These are phyloP conservation scores for Garcia nutans DNA, from an alignment of 345 rosid species.

Conservation along the genomic window DNA sequence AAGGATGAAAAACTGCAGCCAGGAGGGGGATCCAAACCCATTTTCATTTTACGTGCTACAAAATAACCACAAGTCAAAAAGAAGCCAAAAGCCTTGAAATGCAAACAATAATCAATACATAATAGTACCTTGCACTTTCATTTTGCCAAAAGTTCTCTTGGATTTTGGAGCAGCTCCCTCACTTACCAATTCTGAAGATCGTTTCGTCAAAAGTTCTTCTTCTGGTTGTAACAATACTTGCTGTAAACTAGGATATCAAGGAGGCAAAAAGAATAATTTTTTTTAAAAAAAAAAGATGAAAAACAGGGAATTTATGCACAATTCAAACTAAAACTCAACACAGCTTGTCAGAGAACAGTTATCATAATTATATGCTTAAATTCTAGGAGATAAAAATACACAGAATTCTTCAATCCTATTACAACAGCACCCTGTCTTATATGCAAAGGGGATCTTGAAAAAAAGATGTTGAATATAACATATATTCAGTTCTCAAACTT, in stretches of 20 bases:
- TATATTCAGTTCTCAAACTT: not conserved
- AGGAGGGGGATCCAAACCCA: slow-evolving; percentile 27
- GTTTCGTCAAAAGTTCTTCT: slow-evolving; percentile 27
- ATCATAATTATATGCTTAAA: not conserved
- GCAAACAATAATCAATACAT: not conserved
- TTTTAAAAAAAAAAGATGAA: not conserved
- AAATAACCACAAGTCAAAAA: not conserved
- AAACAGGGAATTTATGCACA: not conserved
- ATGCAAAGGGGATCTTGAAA: not conserved
- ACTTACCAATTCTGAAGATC: slow-evolving; percentile 12
- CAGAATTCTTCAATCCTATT: not conserved
- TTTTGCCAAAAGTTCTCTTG: slow-evolving; percentile 23
- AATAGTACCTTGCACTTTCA: slow-evolving; percentile 31
- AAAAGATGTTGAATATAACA: not conserved
- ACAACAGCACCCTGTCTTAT: not conserved
- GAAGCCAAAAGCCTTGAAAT: not conserved
- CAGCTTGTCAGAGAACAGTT: not conserved
- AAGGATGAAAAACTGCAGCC: slow-evolving; percentile 28
- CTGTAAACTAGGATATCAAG: slow-evolving; percentile 19
- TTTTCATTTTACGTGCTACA: slow-evolving; percentile 28
- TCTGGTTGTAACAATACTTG: slow-evolving; percentile 26
- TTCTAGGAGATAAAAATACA: not conserved
- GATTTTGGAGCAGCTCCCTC: slow-evolving; percentile 20
- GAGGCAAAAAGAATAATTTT: not conserved
- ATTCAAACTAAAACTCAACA: not conserved